Conservation (phyloP, 306 rosid species). For the cucumber (Cucumis sativus) region Cucumber_9930_V3 NC_026657.2:21198501-21199000, state of each 20-base stretch:
- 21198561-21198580: constrained; percentile 27
- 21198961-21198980: neutral
- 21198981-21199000: neutral
- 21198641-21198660: constrained; percentile 8
- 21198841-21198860: neutral
- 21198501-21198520: constrained; percentile 21
- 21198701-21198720: neutral
- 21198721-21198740: neutral
- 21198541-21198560: constrained; percentile 20
- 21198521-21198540: constrained; percentile 41
- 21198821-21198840: neutral
- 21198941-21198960: neutral
- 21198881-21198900: neutral
- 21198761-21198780: neutral
- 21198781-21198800: neutral
- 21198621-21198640: constrained; percentile 12
- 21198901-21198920: neutral
- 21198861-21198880: neutral
- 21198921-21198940: neutral
- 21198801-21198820: neutral
- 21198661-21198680: constrained; percentile 13
- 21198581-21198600: constrained; percentile 22
- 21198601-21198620: constrained; percentile 15
- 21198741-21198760: neutral
- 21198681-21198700: neutral